Evolutionary conservation across 345 rosid genomes (phyloP).

Genomic region (Barbarea vulgaris): DNA sequence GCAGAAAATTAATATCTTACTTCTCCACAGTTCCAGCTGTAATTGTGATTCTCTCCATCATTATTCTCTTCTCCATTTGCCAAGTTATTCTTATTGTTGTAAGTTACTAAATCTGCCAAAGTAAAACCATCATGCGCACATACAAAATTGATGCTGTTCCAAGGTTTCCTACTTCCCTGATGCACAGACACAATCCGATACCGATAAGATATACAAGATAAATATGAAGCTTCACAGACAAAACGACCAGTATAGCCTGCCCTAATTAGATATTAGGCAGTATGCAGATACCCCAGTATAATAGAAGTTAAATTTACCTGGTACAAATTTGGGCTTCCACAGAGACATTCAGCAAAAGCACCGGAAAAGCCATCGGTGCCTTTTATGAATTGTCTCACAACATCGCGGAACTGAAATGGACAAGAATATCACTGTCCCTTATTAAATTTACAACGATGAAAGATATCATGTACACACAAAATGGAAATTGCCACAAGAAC

Average conservation of each 20-base stretch:
- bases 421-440: conserved; percentile 17
- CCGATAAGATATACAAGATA: not conserved
- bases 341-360: conserved; percentile 95
- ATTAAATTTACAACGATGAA: conserved; percentile 9
- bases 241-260: not conserved
- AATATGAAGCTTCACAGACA: conserved; percentile 1
- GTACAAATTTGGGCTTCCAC: conserved; percentile 93
- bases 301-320: conserved; percentile 53
- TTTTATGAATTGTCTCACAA: conserved; percentile 90
- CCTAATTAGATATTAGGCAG: not conserved
- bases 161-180: conserved; percentile 97
- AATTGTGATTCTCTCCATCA: conserved; percentile 90
- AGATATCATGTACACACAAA: conserved; percentile 13
- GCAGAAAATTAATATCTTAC: conserved; percentile 37
- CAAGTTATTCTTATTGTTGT: conserved; percentile 85
- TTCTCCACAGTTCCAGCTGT: conserved; percentile 99
- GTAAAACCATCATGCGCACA: conserved; percentile 98
- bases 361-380: conserved; percentile 97
- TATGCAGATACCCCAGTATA: conserved; percentile 1
- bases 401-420: conserved; percentile 80
- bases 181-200: conserved; percentile 36
- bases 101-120: conserved; percentile 83
- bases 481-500: conserved; percentile 5
- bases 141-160: conserved; percentile 90
- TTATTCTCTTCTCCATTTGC: conserved; percentile 95